A percentile compares a stretch with the other conserved stretches of the same genome.
Conservation (phyloP, 192 early-diverging fungal genomes). For the Glomus cerebriforme region DNA sequence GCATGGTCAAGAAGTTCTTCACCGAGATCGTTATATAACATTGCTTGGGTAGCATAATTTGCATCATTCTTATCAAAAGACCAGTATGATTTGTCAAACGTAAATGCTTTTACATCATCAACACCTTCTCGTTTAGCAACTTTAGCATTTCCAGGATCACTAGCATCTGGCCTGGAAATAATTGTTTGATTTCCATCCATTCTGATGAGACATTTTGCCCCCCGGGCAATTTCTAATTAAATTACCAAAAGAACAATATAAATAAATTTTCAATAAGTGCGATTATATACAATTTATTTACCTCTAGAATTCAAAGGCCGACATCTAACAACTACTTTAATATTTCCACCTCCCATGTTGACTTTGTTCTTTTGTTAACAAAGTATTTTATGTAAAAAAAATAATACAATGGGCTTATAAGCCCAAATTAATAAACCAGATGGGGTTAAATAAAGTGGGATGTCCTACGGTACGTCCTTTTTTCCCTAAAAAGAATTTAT, state of each 20-base stretch:
- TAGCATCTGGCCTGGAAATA: slow-evolving; percentile 49
- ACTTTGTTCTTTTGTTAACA: background rate
- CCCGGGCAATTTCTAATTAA: slow-evolving; percentile 57
- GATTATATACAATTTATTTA: slow-evolving; percentile 27
- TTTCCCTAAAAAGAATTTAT: background rate
- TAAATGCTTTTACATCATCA: slow-evolving; percentile 65
- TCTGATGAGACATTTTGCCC: slow-evolving; percentile 65
- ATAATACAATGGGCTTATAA: background rate
- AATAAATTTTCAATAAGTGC: background rate
- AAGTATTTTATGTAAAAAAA: slow-evolving; percentile 4
- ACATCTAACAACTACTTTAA: slow-evolving; percentile 80
- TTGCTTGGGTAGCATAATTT: slow-evolving; percentile 70
- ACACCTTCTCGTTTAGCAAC: slow-evolving; percentile 34
- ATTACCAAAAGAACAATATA: background rate
- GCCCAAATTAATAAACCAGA: slow-evolving; percentile 2
- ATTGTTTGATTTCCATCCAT: slow-evolving; percentile 77
- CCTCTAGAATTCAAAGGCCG: slow-evolving; percentile 76
- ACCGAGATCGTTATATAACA: slow-evolving; percentile 77
- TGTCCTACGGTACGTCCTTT: too few species aligned
- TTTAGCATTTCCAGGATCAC: slow-evolving; percentile 41
- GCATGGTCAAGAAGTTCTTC: slow-evolving; percentile 80
- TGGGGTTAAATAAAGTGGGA: background rate
- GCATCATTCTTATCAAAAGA: slow-evolving; percentile 66
- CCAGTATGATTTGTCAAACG: slow-evolving; percentile 92
- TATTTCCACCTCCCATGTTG: slow-evolving; percentile 53